Percentiles rank a stretch among this genome's conserved stretches.
Evolutionary conservation across 495 filamentous ascomycete species (phyloP).

Genomic region (Aspergillus sparsus): DNA sequence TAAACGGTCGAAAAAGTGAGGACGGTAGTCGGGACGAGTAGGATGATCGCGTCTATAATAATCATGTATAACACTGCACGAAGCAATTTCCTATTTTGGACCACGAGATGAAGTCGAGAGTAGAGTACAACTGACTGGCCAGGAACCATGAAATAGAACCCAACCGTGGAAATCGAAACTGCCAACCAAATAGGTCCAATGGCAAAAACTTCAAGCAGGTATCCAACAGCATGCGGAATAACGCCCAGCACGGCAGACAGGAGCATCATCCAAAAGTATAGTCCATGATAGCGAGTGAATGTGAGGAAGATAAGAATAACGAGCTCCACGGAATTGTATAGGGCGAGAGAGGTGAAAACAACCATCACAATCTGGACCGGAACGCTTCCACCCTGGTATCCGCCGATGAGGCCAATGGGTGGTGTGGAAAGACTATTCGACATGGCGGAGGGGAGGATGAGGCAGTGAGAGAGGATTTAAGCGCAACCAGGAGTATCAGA

Average conservation of each 20-base stretch:
- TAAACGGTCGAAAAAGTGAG: conserved; percentile 52
- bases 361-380: conserved; percentile 46
- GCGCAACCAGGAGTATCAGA: no score
- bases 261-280: conserved; percentile 53
- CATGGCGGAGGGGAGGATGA: conserved; percentile 4
- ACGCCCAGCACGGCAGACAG: conserved; percentile 39
- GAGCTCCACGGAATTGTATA: conserved; percentile 56
- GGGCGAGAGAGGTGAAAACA: conserved; percentile 49
- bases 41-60: conserved; percentile 51
- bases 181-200: conserved; percentile 40
- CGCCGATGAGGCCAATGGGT: conserved; percentile 41
- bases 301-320: conserved; percentile 50
- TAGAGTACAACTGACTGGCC: conserved; percentile 69
- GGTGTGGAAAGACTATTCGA: conserved; percentile 7
- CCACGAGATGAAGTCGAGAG: conserved; percentile 63
- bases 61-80: conserved; percentile 58
- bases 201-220: conserved; percentile 55
- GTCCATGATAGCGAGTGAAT: conserved; percentile 47
- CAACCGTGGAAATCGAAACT: conserved; percentile 47
- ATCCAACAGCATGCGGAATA: conserved; percentile 56
- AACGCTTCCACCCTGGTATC: conserved; percentile 31
- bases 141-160: conserved; percentile 64
- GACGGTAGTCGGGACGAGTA: conserved; percentile 53
- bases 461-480: no score
- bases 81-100: conserved; percentile 47